These are phyloP conservation scores for Colletotrichum gloeosporioides DNA, from an alignment of 2,329 filamentous ascomycete species.

Conservation along the genomic window DNA sequence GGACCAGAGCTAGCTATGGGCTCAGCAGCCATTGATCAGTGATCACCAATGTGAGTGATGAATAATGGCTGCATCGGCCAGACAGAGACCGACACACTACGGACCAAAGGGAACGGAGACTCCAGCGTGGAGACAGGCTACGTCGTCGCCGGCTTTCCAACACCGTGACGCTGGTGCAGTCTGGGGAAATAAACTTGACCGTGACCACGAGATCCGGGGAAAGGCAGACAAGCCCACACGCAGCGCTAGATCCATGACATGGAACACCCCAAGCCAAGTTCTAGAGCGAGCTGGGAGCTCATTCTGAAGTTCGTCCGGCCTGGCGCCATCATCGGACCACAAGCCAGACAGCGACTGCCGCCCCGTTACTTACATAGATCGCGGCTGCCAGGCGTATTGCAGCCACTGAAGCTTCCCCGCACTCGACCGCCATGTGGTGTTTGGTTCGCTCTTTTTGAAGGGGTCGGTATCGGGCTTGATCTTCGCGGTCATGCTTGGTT, in stretches of 20 bases:
- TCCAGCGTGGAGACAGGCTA: neutral
- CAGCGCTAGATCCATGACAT: neutral
- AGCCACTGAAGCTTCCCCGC: conserved; percentile 1
- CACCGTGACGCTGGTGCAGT: neutral
- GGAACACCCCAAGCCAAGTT: neutral
- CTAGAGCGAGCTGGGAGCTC: neutral
- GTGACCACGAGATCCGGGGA: conserved; percentile 5
- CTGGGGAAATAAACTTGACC: conserved; percentile 10
- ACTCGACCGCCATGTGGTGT: conserved; percentile 5
- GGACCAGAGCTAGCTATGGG: neutral
- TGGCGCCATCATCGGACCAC: conserved; percentile 10
- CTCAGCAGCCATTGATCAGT: neutral
- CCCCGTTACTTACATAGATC: neutral
- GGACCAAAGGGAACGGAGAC: neutral
- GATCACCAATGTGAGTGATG: neutral
- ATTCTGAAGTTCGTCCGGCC: neutral
- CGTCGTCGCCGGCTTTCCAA: neutral
- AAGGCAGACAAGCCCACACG: neutral
- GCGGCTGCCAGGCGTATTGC: neutral
- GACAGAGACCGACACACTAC: neutral
- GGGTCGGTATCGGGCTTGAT: neutral
- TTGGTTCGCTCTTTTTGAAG: neutral
- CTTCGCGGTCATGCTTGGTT: neutral
- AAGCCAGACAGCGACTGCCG: neutral
- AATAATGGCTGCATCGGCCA: neutral